Evolutionary conservation across 805 yeast species (phyloP).

Genomic region (Starmerella geochares): DNA sequence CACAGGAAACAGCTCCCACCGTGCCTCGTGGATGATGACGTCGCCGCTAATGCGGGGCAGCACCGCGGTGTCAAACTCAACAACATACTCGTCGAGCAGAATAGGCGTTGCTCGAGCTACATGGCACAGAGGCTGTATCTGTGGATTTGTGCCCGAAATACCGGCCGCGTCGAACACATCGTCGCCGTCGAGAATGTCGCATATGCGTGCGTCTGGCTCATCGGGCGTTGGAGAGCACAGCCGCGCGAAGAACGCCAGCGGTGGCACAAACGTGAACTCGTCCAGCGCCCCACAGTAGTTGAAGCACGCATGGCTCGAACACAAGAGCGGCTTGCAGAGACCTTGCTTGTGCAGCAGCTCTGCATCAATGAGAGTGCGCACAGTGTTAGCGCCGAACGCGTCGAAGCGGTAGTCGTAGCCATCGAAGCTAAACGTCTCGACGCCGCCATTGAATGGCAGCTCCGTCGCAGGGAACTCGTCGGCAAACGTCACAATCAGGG

Average conservation of each 20-base stretch:
- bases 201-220: neutral
- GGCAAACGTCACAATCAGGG: conserved; percentile 14
- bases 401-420: conserved; percentile 19
- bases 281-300: conserved; percentile 21
- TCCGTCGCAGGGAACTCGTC: conserved; percentile 17
- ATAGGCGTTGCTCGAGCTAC: conserved; percentile 1
- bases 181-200: conserved; percentile 1
- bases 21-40: neutral
- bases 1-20: conserved; percentile 20
- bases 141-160: neutral
- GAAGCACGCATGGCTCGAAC: conserved; percentile 14
- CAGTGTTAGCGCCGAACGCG: conserved; percentile 16
- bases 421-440: conserved; percentile 13
- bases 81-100: conserved; percentile 14
- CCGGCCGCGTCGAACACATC: neutral
- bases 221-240: conserved; percentile 3
- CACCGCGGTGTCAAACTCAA: neutral
- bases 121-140: neutral
- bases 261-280: conserved; percentile 17
- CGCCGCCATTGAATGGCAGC: conserved; percentile 22
- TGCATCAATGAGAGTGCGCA: conserved; percentile 17
- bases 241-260: conserved; percentile 16
- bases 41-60: conserved; percentile 5
- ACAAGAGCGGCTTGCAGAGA: conserved; percentile 16
- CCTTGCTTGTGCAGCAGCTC: conserved; percentile 11